Evolutionary conservation across 257 asterid genomes (phyloP), one percentile per base, ranked within the genome.

Genomic region (Mentha longifolia): DNA sequence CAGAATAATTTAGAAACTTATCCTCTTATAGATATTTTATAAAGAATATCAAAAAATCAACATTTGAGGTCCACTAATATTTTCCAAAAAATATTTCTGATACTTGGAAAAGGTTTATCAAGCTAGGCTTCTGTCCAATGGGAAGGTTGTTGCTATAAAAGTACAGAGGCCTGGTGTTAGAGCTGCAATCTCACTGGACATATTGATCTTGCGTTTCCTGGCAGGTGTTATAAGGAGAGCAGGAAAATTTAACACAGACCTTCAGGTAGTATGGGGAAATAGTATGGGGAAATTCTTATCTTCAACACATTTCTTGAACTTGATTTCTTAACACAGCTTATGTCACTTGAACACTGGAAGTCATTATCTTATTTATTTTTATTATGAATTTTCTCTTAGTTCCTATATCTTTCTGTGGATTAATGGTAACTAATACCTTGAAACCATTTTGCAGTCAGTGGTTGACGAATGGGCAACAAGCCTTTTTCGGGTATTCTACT

Each of bases 391-490:
- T 64, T 67, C 46, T 57, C 46, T 61, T 31, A 61, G 65, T 65
- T 65, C 55, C 33, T 62, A 7, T 37, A 25, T 22, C 31, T 20
- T 20, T 56, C n/a, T 45, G 52, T 37, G 63, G 49, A 25, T 58
- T 63, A 60, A 22, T 60, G 43, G 63, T 71, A 63, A 76, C 75
- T 71, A 74, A 71, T 67, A 46, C 70, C 33, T 72, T 77, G 30
- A 79, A 70, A 64, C 70, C 73, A 39, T 70, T 75, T 68, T 81
- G 79, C 89, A 91, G 96, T 89, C 95, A 25, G 83, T 94, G 68
- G 88, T 94, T 28, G 98, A 94, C 76, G 98, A 94, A 84, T 94
- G 98, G 98, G 98, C 98, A 57, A 81, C 97, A 65, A 94, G 97
- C 78, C 98, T 94, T 84, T 94, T 94, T 78, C 96, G 92, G 97